Evolutionary conservation across 73 alveolate species (phyloP).

Genomic region (Tetrahymena elliotti): DNA sequence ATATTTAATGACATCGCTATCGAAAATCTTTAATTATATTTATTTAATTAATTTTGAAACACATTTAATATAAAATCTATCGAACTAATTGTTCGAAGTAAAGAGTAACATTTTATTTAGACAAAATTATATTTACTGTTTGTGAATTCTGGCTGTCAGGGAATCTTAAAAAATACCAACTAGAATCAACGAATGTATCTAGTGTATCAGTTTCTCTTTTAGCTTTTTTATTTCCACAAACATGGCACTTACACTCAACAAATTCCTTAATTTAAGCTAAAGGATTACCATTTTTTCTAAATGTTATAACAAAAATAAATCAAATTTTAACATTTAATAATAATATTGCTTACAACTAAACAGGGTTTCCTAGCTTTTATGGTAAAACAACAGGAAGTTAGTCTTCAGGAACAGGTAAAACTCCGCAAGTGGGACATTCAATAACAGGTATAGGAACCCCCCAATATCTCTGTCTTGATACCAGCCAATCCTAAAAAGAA

Average conservation of each 20-base stretch:
- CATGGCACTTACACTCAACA: slow-evolving; percentile 38
- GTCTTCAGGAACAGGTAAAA: slow-evolving; percentile 23
- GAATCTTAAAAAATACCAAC: slow-evolving; percentile 65
- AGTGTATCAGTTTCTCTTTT: slow-evolving; percentile 58
- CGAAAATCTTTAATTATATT: slow-evolving; percentile 8
- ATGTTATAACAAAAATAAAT: background rate
- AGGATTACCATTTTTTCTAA: slow-evolving; percentile 13
- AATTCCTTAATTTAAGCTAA: slow-evolving; percentile 1
- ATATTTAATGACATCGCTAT: slow-evolving; percentile 12
- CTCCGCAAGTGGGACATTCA: slow-evolving; percentile 43
- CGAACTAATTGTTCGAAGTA: no score
- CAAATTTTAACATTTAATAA: no score
- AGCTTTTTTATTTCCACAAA: slow-evolving; percentile 23
- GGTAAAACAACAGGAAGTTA: slow-evolving; percentile 59
- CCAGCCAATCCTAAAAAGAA: background rate
- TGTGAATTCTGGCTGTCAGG: slow-evolving; percentile 28
- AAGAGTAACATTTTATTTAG: background rate
- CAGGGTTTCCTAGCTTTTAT: background rate
- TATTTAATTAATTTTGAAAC: background rate
- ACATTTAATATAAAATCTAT: no score
- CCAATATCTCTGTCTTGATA: slow-evolving; percentile 51
- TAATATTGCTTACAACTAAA: background rate
- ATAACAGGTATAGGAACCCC: slow-evolving; percentile 76
- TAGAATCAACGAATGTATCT: slow-evolving; percentile 63
- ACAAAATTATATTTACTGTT: background rate